Evolutionary conservation across 2,329 filamentous ascomycete species (phyloP), one percentile per base, ranked within the genome.

Genomic region (Dothistroma septosporum): DNA sequence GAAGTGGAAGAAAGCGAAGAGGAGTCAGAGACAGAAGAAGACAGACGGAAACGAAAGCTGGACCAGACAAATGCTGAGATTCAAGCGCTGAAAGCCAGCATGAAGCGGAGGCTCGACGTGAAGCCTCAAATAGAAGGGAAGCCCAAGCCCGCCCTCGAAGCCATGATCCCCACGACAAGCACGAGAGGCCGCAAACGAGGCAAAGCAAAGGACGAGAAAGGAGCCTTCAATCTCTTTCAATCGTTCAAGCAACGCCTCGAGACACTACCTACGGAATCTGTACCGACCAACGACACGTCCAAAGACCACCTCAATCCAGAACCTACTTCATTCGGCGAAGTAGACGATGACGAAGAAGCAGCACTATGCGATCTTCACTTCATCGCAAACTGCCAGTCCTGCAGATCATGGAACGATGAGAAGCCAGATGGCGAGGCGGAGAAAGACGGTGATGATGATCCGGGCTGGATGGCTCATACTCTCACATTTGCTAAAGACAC

Each of bases 341-440:
- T 72, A 63, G 81, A 82, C 19, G 87, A 87, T 2, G 85, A 89
- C 44, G 72, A 74, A 7, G 91, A 95, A 73, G 87, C 86, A 2
- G 83, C 83, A 54, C 81, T 95, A 4, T 99, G 94, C 72, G 94
- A 97, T 74, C 78, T 99, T 37, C 94, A 99, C 74, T 99, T 97
- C 75, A 95, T 99, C 64, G 90, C 89, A 53, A 90, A 95, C 69
- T 99, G 94, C 75, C 91, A 96, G 73, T 96, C 91, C 49, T 97
- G 94, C 75, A 86, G 85, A 61, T 85, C 88, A 0, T 96, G 92
- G 91, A 89, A 95, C 64, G 87, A 85, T 28, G 79, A 84, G 44
- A 82, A 83, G 21, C 82, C 81, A 35, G 85, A 87, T 56, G 86
- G 84, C 37, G 79, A 80, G 12, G 65, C 60, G 2, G 64, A 66